A percentile compares a stretch with the other conserved stretches of the same genome.
Conservation (phyloP, 2,329 filamentous ascomycete genomes). For the Arthrobotrys sinensis region DNA sequence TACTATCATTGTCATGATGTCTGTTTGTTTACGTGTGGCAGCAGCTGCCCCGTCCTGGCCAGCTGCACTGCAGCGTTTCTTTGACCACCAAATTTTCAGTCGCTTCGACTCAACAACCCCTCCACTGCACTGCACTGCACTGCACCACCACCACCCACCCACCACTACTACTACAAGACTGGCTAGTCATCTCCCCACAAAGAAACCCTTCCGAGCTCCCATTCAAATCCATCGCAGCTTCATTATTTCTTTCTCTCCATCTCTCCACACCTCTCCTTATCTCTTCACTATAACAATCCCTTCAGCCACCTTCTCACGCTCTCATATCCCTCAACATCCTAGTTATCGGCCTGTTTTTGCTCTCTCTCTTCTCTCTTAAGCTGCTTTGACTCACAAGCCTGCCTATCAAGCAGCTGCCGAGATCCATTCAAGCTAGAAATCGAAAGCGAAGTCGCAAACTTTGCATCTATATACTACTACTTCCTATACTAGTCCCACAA, state of each 20-base stretch:
- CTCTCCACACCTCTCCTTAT: conserved; percentile 3
- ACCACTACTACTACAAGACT: background rate
- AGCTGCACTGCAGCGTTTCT: too few relatives aligned
- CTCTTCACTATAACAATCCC: background rate
- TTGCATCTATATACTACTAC: conserved; percentile 2
- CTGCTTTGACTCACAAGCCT: conserved; percentile 3
- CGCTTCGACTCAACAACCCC: conserved; percentile 36
- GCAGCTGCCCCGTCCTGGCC: background rate
- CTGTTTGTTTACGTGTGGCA: conserved; percentile 49
- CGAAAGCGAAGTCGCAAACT: background rate
- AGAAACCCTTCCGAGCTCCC: conserved; percentile 8
- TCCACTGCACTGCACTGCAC: conserved; percentile 6
- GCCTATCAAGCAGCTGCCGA: background rate
- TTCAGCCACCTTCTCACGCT: background rate
- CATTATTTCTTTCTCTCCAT: background rate
- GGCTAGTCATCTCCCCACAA: conserved; percentile 6
- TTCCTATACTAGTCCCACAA: background rate
- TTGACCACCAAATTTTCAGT: conserved; percentile 57
- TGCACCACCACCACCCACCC: too few relatives aligned
- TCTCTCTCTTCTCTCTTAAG: background rate
- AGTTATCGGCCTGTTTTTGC: background rate
- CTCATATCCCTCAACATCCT: conserved; percentile 12
- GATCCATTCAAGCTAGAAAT: background rate
- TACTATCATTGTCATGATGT: too few relatives aligned
- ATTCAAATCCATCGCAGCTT: background rate